Evolutionary conservation across 192 early-diverging fungal species (phyloP).

Genomic region (Diversispora eburnea): DNA sequence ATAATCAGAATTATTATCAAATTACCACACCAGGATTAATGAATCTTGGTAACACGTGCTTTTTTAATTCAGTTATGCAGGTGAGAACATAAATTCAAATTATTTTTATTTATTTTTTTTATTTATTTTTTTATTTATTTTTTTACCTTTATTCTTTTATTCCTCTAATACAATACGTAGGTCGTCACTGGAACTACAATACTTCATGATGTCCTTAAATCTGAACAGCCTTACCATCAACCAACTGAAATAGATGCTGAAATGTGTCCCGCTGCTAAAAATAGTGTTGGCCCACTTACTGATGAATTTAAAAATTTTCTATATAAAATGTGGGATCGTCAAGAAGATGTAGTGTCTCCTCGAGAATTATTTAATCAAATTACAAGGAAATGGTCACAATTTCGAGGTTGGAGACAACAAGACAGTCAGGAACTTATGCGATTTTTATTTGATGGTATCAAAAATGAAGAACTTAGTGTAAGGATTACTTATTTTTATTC

Average conservation of each 20-base stretch:
- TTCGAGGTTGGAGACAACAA: slow-evolving; percentile 59
- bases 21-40: slow-evolving; percentile 48
- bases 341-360: slow-evolving; percentile 46
- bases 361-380: slow-evolving; percentile 53
- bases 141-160: neutral
- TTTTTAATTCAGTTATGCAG: slow-evolving; percentile 76
- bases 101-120: neutral
- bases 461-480: slow-evolving; percentile 48
- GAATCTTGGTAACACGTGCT: slow-evolving; percentile 80
- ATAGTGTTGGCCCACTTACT: slow-evolving; percentile 31
- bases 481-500: neutral
- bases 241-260: neutral
- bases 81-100: slow-evolving; percentile 14
- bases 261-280: slow-evolving; percentile 18
- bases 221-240: neutral
- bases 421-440: slow-evolving; percentile 73
- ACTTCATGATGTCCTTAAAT: slow-evolving; percentile 13
- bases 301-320: slow-evolving; percentile 36
- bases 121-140: neutral
- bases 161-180: neutral
- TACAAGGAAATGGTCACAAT: slow-evolving; percentile 55
- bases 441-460: slow-evolving; percentile 57
- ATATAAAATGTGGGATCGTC: slow-evolving; percentile 39
- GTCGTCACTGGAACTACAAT: slow-evolving; percentile 22
- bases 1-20: neutral